Conservation (phyloP, 768 basidiomycete genomes). For the Lactarius akahatsu region DNA sequence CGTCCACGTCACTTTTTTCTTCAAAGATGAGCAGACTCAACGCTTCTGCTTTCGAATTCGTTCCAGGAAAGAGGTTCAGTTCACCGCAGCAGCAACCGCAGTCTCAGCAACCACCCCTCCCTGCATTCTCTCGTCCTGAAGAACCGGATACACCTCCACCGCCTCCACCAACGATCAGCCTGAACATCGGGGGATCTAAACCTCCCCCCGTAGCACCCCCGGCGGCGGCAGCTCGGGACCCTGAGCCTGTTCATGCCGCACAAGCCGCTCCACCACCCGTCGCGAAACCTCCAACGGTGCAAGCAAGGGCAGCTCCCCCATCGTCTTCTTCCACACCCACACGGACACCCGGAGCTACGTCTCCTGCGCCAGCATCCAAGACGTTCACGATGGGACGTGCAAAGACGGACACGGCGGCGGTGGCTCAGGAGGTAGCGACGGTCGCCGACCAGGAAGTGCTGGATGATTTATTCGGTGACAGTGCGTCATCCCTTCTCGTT, state of each 20-base stretch:
- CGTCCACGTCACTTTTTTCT: neutral
- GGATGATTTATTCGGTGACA: constrained; percentile 83
- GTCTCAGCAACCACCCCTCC: constrained; percentile 38
- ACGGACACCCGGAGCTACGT: constrained; percentile 35
- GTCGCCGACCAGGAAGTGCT: constrained; percentile 80
- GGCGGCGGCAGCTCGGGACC: constrained; percentile 37
- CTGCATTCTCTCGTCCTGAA: constrained; percentile 55
- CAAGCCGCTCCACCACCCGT: constrained; percentile 35
- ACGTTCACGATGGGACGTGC: constrained; percentile 70
- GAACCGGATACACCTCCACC: constrained; percentile 63
- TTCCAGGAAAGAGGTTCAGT: constrained; percentile 66
- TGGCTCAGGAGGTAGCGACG: constrained; percentile 76
- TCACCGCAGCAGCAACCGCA: constrained; percentile 35
- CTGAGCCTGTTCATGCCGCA: constrained; percentile 37
- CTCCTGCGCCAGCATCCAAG: constrained; percentile 47
- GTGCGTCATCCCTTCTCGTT: constrained; percentile 40
- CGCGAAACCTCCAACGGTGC: constrained; percentile 29
- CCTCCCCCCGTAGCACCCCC: constrained; percentile 41
- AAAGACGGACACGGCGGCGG: constrained; percentile 77
- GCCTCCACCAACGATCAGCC: constrained; percentile 76
- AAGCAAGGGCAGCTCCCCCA: constrained; percentile 21
- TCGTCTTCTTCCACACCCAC: constrained; percentile 34
- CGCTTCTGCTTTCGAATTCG: constrained; percentile 80
- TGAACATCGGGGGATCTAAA: constrained; percentile 77
- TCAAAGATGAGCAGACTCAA: constrained; percentile 77